Percentiles rank a stretch among this genome's conserved stretches.
Evolutionary conservation across 2,329 filamentous ascomycete species (phyloP).

Genomic region (Aspergillus puulaauensis): DNA sequence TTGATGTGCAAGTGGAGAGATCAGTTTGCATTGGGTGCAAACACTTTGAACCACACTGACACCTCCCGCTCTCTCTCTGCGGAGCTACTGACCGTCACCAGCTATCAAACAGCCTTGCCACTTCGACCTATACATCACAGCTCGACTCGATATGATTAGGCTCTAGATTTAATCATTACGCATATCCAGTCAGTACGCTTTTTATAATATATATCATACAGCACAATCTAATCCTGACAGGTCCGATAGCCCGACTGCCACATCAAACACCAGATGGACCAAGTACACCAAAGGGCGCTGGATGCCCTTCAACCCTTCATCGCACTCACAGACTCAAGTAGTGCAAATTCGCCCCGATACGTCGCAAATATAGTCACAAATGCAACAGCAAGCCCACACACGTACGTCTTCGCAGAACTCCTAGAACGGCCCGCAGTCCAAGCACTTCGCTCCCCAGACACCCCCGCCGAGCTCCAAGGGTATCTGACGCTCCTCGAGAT

Average conservation of each 20-base stretch:
- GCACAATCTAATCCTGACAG: not conserved
- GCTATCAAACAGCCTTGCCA: not conserved
- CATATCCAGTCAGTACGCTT: not conserved
- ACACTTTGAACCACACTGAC: constrained; percentile 9
- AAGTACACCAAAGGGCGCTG: constrained; percentile 52
- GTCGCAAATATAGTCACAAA: constrained; percentile 82
- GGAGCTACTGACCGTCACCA: constrained; percentile 1
- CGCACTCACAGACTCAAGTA: constrained; percentile 81
- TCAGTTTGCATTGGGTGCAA: constrained; percentile 24
- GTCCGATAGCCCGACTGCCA: not conserved
- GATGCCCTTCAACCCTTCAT: constrained; percentile 78
- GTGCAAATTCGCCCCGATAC: constrained; percentile 68
- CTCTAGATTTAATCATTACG: not conserved
- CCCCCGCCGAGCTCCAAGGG: constrained; percentile 60
- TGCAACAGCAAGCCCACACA: constrained; percentile 85
- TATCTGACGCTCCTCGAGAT: constrained; percentile 75
- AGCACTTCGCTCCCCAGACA: constrained; percentile 57
- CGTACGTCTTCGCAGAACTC: constrained; percentile 93
- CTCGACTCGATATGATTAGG: not conserved
- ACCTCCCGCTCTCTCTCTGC: not conserved
- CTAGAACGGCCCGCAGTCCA: constrained; percentile 78
- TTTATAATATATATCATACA: not conserved
- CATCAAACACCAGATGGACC: constrained; percentile 39
- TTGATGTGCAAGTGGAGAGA: not conserved
- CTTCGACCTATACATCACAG: not conserved